These are phyloP conservation scores for Aspergillus vadensis DNA, from an alignment of 2,329 filamentous ascomycete species.

Conservation along the genomic window DNA sequence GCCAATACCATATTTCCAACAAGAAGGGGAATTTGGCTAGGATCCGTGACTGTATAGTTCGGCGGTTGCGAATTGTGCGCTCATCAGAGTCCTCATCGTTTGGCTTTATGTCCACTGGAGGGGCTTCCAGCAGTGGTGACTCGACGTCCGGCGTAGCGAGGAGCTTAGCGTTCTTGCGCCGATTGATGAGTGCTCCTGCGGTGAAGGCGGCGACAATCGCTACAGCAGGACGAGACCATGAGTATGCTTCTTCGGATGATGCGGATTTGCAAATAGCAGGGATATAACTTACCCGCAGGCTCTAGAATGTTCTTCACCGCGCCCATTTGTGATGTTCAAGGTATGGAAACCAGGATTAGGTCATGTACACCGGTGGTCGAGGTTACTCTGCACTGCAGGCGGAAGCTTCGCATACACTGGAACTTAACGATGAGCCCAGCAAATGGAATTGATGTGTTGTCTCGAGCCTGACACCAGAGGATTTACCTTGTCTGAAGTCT, in stretches of 20 bases:
- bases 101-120: conserved; percentile 9
- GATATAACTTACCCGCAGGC: conserved; percentile 18
- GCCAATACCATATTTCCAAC: conserved; percentile 38
- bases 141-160: conserved; percentile 15
- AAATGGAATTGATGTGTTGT: neutral
- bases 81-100: neutral
- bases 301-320: conserved; percentile 18
- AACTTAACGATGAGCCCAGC: neutral
- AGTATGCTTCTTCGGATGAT: neutral
- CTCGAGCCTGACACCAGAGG: neutral
- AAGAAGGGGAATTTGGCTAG: conserved; percentile 34
- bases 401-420: neutral
- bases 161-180: conserved; percentile 9
- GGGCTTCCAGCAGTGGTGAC: conserved; percentile 16
- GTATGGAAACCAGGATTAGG: neutral
- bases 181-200: conserved; percentile 18
- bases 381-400: neutral
- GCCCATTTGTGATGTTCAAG: conserved; percentile 12
- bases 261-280: neutral
- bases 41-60: conserved; percentile 24
- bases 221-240: neutral
- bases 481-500: neutral
- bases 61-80: conserved; percentile 6
- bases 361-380: neutral
- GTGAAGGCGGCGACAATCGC: conserved; percentile 20